Percentiles rank a stretch among this genome's conserved stretches.
Conservation (phyloP, 2,329 filamentous ascomycete species). For the Cladosporium sphaerospermum region DNA sequence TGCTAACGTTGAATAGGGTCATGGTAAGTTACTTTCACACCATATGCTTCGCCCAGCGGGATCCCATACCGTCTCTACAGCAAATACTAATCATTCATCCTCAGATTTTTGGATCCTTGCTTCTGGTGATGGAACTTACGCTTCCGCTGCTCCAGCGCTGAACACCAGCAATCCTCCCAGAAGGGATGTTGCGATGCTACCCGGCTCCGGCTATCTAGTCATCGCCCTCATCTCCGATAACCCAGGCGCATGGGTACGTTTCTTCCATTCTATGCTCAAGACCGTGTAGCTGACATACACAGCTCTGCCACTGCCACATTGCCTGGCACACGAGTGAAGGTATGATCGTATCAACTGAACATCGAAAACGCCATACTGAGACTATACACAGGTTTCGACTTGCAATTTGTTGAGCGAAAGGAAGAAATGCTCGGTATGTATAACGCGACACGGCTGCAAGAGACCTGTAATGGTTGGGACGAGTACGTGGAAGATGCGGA, state of each 20-base stretch:
- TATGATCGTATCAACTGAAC: background rate
- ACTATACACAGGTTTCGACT: slow-evolving; percentile 18
- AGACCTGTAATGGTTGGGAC: background rate
- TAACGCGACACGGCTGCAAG: background rate
- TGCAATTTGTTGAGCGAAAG: slow-evolving; percentile 23
- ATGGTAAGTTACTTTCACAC: background rate
- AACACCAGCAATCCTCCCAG: slow-evolving; percentile 28
- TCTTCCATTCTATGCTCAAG: slow-evolving; percentile 9
- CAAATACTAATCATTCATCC: slow-evolving; percentile 34
- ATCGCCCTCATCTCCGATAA: slow-evolving; percentile 31
- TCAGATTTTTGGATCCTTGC: slow-evolving; percentile 41
- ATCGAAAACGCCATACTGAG: background rate
- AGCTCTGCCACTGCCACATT: slow-evolving; percentile 22
- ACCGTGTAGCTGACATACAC: slow-evolving; percentile 1
- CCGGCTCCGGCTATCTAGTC: slow-evolving; percentile 28
- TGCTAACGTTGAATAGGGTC: background rate
- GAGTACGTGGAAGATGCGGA: background rate
- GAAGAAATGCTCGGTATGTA: slow-evolving; percentile 2
- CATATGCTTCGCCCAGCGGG: background rate
- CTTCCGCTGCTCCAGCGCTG: slow-evolving; percentile 24
- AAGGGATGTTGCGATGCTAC: slow-evolving; percentile 29
- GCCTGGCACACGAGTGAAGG: slow-evolving; percentile 26
- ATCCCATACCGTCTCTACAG: background rate
- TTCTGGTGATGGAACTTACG: slow-evolving; percentile 32
- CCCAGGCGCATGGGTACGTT: slow-evolving; percentile 25